Base-by-base conservation (phyloP, 2,329 filamentous ascomycete species). In the Nemania bipapillata region DNA sequence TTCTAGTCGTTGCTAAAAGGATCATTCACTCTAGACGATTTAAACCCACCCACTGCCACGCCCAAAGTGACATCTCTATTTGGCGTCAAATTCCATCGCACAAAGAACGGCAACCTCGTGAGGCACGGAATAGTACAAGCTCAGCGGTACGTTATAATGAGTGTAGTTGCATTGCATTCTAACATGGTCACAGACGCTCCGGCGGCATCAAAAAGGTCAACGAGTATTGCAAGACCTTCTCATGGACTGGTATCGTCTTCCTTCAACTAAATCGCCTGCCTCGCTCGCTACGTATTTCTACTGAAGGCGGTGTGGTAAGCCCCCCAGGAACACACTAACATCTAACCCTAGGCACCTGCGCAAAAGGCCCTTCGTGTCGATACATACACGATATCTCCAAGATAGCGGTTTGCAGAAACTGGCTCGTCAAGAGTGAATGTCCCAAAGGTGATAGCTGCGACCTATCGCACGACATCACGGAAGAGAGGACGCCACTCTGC, bases 401-500 rank as follows among this genome's bases (percentile, higher is more conserved):
- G 82, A 92, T 97, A 76, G 92, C 95, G 64, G 90, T 96, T 65
- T 99, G 96, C 89, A 96, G 93, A 81, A 90, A 92, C 62, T 94
- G 92, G 78, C 85, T 98, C 62, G 90, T 90, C 77, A 94, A 91
- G 78, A 91, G 92, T 77, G 85, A 87, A 76, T 99, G 96, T 83
- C 83, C 85, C 74, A 88, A 88, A 79, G 93, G 93, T 81, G 87
- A 91, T 77, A 86, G 86, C 76, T 99, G 96, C 86, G 92, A 97
- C 81, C 87, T 98, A 69, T 97, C 94, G 71, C 96, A 98, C 86
- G 90, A 96, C 55, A 84, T 92, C 71, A 92, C 87, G 63, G 88
- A 93, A 73, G 88, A 97, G 80, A 92, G 95, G 81, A 92, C 92
- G 63, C 94, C 96, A 65, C 88, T 91, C 70, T 98, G 96, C 84